phyloP scores from a whole-genome alignment of 1,284 basidiomycete species.

The Irpex rosettiformis region DNA sequence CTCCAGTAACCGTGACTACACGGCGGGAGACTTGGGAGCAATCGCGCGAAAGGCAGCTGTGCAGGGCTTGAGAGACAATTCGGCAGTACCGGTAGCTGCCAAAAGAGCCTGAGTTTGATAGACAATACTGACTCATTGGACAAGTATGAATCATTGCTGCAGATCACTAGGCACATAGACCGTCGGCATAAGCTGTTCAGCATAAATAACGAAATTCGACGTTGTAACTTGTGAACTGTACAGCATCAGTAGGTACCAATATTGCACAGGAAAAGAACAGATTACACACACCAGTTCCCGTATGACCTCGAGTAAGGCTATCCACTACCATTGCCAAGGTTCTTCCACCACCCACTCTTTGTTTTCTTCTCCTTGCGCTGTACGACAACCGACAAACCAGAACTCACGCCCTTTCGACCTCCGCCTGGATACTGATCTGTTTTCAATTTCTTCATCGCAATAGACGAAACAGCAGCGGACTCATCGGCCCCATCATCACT shows the following conservation, averaged over 20 bases:
- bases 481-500: conserved; percentile 4
- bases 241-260: background rate
- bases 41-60: too few species aligned
- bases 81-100: background rate
- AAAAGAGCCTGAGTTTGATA: background rate
- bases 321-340: conserved; percentile 25
- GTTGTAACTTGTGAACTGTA: too few species aligned
- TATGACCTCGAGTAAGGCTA: background rate
- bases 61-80: too few species aligned
- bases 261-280: background rate
- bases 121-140: background rate
- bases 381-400: conserved; percentile 66
- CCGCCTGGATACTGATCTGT: conserved; percentile 41
- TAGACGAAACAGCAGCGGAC: conserved; percentile 15
- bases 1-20: too few species aligned
- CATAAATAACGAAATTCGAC: too few species aligned
- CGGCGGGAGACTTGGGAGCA: too few species aligned
- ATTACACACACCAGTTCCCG: background rate
- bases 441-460: conserved; percentile 2
- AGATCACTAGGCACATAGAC: background rate
- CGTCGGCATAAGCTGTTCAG: background rate
- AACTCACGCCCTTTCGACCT: conserved; percentile 66
- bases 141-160: background rate
- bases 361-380: conserved; percentile 24
- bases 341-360: conserved; percentile 47